These are phyloP conservation scores for Starmerella tilneyi DNA, from an alignment of 805 yeast genomes.

Conservation along the genomic window DNA sequence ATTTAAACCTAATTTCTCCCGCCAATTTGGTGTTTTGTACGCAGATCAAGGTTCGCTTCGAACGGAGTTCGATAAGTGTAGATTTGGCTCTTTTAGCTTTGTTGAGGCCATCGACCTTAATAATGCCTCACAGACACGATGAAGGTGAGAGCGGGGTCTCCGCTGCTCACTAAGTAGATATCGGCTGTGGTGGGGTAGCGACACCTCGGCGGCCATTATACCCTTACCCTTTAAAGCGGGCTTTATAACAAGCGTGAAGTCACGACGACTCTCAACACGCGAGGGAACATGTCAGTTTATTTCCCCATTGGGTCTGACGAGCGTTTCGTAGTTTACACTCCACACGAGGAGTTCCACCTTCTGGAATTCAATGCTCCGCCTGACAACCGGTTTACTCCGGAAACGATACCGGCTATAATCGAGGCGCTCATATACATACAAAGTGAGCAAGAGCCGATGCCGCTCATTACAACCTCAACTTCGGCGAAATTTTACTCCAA, in stretches of 20 bases:
- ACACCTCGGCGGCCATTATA: not conserved
- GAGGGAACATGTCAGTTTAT: not conserved
- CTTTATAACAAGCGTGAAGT: no score
- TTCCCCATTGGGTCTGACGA: constrained; percentile 18
- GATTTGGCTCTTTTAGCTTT: no score
- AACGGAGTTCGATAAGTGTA: no score
- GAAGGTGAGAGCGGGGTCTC: no score
- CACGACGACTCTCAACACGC: no score
- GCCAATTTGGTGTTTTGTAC: no score
- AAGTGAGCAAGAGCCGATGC: constrained; percentile 26
- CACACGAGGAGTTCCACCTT: constrained; percentile 27
- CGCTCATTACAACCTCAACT: constrained; percentile 33
- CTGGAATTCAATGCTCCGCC: constrained; percentile 30
- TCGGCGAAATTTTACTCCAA: constrained; percentile 33
- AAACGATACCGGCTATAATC: constrained; percentile 29
- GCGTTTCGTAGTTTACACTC: constrained; percentile 10
- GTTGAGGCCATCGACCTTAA: no score
- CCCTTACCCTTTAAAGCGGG: not conserved
- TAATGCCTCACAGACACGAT: no score
- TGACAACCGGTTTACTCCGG: constrained; percentile 32
- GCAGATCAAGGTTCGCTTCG: no score
- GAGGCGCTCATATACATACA: constrained; percentile 30
- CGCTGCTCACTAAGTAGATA: no score
- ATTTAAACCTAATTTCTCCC: constrained; percentile 4
- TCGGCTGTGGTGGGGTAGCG: not conserved